phyloP scores from a whole-genome alignment of 2,329 filamentous ascomycete species.

The Fusarium pseudonygamai region DNA sequence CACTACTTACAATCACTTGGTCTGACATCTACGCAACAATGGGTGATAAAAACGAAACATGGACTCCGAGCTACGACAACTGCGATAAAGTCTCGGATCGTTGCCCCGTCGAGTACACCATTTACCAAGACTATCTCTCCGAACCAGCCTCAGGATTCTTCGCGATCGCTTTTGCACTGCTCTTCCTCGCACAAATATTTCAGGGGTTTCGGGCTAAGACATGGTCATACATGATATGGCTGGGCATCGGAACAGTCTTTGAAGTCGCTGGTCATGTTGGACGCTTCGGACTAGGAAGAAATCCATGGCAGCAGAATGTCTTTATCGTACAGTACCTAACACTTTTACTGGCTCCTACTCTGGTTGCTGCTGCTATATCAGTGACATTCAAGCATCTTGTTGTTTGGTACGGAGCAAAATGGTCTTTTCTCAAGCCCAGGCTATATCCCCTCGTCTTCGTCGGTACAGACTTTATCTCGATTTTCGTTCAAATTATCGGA shows the following conservation, averaged over 20 bases:
- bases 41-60: slow-evolving; percentile 12
- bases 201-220: slow-evolving; percentile 48
- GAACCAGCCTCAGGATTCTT: slow-evolving; percentile 44
- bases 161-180: slow-evolving; percentile 47
- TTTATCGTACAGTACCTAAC: slow-evolving; percentile 55
- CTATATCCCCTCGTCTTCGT: slow-evolving; percentile 62
- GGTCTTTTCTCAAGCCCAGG: slow-evolving; percentile 52
- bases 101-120: slow-evolving; percentile 39
- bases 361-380: slow-evolving; percentile 57
- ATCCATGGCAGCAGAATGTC: slow-evolving; percentile 52
- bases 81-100: slow-evolving; percentile 36
- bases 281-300: slow-evolving; percentile 49
- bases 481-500: slow-evolving; percentile 39
- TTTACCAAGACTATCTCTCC: slow-evolving; percentile 39
- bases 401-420: slow-evolving; percentile 52
- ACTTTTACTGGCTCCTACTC: slow-evolving; percentile 54
- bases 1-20: not conserved
- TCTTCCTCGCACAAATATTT: slow-evolving; percentile 46
- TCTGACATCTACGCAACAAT: not conserved
- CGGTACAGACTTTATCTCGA: slow-evolving; percentile 56
- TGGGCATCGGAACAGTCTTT: slow-evolving; percentile 50
- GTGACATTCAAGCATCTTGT: slow-evolving; percentile 58
- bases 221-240: slow-evolving; percentile 52
- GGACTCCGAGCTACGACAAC: slow-evolving; percentile 20
- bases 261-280: slow-evolving; percentile 55